Conservation (phyloP, 1,284 basidiomycete species). For the Leccinum angustisporum region DNA sequence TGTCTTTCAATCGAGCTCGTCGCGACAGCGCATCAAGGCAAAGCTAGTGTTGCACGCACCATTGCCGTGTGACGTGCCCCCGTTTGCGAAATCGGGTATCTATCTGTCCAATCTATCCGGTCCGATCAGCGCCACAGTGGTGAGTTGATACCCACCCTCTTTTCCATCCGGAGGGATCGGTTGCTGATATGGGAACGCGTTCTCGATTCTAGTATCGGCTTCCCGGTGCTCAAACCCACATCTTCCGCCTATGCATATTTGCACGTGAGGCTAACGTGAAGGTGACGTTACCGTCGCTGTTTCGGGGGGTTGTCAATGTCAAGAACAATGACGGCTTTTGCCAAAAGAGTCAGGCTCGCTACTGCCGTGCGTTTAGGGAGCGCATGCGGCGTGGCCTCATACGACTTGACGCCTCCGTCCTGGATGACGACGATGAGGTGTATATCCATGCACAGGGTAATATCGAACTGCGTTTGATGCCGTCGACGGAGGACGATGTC, state of each 20-base stretch:
- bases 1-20: conserved; percentile 25
- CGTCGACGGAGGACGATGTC: conserved; percentile 7
- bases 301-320: conserved; percentile 31
- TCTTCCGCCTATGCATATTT: conserved; percentile 32
- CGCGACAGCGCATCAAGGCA: conserved; percentile 26
- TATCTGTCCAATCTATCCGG: conserved; percentile 32
- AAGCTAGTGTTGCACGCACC: conserved; percentile 30
- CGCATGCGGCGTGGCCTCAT: conserved; percentile 25
- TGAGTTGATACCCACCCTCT: conserved; percentile 15
- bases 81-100: conserved; percentile 36
- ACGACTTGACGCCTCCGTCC: conserved; percentile 15
- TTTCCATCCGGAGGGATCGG: neutral
- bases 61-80: conserved; percentile 25
- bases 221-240: conserved; percentile 27
- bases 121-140: conserved; percentile 26
- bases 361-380: conserved; percentile 27
- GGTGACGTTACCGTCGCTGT: conserved; percentile 29
- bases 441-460: conserved; percentile 30
- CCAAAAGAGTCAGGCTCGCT: conserved; percentile 17
- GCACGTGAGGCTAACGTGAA: conserved; percentile 30
- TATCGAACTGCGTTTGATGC: conserved; percentile 21
- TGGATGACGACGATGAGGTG: conserved; percentile 32
- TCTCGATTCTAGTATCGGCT: conserved; percentile 23
- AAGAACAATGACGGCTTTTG: conserved; percentile 13
- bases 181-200: conserved; percentile 7